Percentiles rank a stretch among this genome's conserved stretches.
These are phyloP conservation scores for Knoxdaviesia proteae DNA, from an alignment of 2,329 filamentous ascomycete species.

Conservation along the genomic window DNA sequence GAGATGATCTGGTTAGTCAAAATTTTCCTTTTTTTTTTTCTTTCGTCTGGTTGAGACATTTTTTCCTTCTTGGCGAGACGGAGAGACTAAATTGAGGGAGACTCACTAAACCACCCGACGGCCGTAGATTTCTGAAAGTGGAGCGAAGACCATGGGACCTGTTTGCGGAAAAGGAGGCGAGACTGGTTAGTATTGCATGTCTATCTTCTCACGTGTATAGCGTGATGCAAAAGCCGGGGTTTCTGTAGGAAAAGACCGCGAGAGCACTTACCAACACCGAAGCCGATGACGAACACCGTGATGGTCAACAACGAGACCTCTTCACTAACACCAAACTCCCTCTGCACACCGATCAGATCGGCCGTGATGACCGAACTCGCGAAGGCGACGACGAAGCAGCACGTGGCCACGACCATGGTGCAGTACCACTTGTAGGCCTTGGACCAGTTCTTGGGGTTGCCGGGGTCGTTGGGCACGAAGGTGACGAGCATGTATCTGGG, in stretches of 20 bases:
- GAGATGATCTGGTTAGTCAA: slow-evolving; percentile 3
- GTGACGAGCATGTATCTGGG: slow-evolving; percentile 31
- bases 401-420: slow-evolving; percentile 65
- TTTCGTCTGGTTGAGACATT: not conserved
- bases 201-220: not conserved
- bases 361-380: slow-evolving; percentile 59
- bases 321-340: slow-evolving; percentile 45
- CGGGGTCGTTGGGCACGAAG: slow-evolving; percentile 49
- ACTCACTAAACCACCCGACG: slow-evolving; percentile 46
- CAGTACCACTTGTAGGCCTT: slow-evolving; percentile 63
- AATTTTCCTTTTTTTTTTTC: not conserved
- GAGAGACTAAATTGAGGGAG: not conserved
- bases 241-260: not conserved
- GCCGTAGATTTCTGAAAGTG: slow-evolving; percentile 55
- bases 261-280: slow-evolving; percentile 41
- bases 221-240: not conserved
- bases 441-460: slow-evolving; percentile 73
- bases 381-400: slow-evolving; percentile 56
- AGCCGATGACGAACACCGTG: slow-evolving; percentile 61
- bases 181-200: not conserved
- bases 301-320: slow-evolving; percentile 56
- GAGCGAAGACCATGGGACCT: slow-evolving; percentile 63
- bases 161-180: not conserved
- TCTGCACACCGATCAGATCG: slow-evolving; percentile 41
- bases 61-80: not conserved